Conservation (phyloP, 2,329 filamentous ascomycete genomes). For the Nigrospora oryzae region DNA sequence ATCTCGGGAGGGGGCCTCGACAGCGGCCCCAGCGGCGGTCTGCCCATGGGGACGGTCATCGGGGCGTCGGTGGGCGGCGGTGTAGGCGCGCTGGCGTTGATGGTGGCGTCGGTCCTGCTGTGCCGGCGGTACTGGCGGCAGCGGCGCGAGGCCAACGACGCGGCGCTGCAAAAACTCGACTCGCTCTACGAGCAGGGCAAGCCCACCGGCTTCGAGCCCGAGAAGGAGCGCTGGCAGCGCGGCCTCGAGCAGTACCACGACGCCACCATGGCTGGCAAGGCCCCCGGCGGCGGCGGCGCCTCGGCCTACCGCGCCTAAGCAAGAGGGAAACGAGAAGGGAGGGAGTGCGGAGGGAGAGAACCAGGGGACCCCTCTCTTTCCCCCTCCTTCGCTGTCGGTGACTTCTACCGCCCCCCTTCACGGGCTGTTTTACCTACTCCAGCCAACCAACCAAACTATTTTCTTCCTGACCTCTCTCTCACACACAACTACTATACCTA, state of each 20-base stretch:
- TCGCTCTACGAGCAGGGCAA: conserved; percentile 19
- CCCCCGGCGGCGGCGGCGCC: neutral
- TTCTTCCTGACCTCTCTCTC: too few relatives aligned
- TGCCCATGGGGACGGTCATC: conserved; percentile 15
- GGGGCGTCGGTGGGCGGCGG: conserved; percentile 17
- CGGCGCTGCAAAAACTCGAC: conserved; percentile 15
- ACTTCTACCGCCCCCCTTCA: too few relatives aligned
- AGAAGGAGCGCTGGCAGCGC: conserved; percentile 19
- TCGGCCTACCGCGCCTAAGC: neutral
- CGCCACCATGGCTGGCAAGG: neutral
- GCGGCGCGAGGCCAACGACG: conserved; percentile 17
- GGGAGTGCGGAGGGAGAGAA: too few relatives aligned
- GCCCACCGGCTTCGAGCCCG: conserved; percentile 12
- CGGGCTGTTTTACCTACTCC: too few relatives aligned
- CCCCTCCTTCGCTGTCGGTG: too few relatives aligned
- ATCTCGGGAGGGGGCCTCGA: neutral
- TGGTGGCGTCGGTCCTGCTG: conserved; percentile 13
- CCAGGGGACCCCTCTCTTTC: too few relatives aligned
- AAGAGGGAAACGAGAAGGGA: neutral
- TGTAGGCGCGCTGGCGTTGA: conserved; percentile 14
- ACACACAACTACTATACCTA: too few relatives aligned
- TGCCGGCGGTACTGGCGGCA: conserved; percentile 20
- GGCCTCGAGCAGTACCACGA: conserved; percentile 18
- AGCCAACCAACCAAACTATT: too few relatives aligned
- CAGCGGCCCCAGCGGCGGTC: conserved; percentile 3